phyloP scores from a whole-genome alignment of 148 eudicot species.

The Pouteria glomerata region DNA sequence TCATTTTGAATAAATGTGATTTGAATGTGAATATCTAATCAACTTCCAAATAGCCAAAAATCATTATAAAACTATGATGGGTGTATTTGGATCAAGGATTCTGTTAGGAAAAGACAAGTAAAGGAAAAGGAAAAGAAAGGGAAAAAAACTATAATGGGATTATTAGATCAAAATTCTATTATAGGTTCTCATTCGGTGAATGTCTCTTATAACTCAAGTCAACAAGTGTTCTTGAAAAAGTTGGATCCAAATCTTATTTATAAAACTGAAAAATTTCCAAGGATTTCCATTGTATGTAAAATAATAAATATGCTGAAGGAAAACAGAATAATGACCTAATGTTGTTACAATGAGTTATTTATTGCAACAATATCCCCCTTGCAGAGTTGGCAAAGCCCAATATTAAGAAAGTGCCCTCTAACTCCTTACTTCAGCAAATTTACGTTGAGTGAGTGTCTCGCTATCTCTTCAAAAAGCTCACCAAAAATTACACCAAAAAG shows the following conservation, averaged over 20 bases:
- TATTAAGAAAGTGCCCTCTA: conserved; percentile 74
- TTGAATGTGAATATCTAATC: too few relatives aligned
- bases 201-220: too few relatives aligned
- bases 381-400: conserved; percentile 77
- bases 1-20: too few relatives aligned
- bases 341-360: conserved; percentile 53
- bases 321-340: conserved; percentile 40
- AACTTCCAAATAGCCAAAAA: too few relatives aligned
- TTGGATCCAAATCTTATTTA: conserved; percentile 61
- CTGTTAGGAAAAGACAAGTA: too few relatives aligned
- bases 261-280: conserved; percentile 4
- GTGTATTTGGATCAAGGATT: too few relatives aligned
- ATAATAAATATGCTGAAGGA: background rate
- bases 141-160: too few relatives aligned
- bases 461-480: conserved; percentile 67
- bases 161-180: too few relatives aligned
- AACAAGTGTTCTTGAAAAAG: conserved; percentile 66
- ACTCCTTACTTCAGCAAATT: conserved; percentile 63
- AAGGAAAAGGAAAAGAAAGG: too few relatives aligned
- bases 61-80: too few relatives aligned
- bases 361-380: conserved; percentile 65
- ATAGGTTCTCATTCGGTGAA: too few relatives aligned
- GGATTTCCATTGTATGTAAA: background rate
- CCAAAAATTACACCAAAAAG: too few relatives aligned
- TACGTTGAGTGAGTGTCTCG: conserved; percentile 49